Evolutionary conservation across 2,329 filamentous ascomycete species (phyloP).

Genomic region (Penicillium sumatraense): DNA sequence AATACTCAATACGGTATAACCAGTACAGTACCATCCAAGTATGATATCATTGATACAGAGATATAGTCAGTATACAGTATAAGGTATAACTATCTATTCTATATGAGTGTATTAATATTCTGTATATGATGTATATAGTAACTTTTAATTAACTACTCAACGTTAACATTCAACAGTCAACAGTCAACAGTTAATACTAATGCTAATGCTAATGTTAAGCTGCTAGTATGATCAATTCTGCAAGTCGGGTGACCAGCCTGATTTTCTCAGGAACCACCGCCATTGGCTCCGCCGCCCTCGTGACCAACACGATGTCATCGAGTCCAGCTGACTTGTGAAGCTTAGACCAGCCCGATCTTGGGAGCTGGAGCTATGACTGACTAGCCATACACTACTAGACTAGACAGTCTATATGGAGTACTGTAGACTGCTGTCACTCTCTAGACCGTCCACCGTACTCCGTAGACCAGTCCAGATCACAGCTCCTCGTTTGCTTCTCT

Average conservation of each 20-base stretch:
- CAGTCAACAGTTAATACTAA: neutral
- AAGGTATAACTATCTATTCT: neutral
- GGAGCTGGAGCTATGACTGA: neutral
- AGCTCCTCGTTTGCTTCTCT: no score
- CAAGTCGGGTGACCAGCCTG: conserved; percentile 46
- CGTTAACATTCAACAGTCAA: no score
- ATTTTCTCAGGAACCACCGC: conserved; percentile 37
- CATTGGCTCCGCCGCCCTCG: conserved; percentile 32
- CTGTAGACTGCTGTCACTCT: no score
- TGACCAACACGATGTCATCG: conserved; percentile 27
- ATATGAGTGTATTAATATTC: neutral
- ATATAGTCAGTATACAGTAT: neutral
- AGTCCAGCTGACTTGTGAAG: conserved; percentile 31
- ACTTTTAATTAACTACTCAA: no score
- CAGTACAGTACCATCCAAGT: conserved; percentile 6
- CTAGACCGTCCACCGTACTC: no score
- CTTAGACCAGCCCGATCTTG: conserved; percentile 24
- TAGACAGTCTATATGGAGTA: no score
- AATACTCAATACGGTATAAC: conserved; percentile 1
- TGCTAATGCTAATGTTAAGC: neutral
- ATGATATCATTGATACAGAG: conserved; percentile 16
- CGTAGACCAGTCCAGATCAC: no score
- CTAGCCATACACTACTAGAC: no score
- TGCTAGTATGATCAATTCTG: neutral
- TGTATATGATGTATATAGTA: neutral